Evolutionary conservation across 441 rosid species (phyloP).

Genomic region (Populus tomentosa): DNA sequence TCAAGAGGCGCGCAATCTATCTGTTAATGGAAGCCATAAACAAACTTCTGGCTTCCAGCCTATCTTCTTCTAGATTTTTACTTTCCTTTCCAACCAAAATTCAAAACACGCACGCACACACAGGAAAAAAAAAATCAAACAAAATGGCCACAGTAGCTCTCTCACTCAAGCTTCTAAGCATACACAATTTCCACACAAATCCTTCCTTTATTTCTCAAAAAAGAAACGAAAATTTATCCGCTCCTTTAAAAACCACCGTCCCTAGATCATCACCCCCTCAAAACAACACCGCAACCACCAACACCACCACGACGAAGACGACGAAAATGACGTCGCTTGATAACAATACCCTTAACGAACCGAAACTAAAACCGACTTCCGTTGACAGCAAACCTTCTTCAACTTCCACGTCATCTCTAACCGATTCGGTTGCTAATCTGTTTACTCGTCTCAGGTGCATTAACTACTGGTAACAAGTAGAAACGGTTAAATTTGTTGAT

Average conservation of each 20-base stretch:
- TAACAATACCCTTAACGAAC: not conserved
- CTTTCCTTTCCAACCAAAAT: not conserved
- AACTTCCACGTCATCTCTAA: slow-evolving; percentile 5
- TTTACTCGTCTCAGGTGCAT: slow-evolving; percentile 24
- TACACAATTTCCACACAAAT: slow-evolving; percentile 11
- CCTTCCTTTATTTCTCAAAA: slow-evolving; percentile 7
- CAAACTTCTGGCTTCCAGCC: not conserved
- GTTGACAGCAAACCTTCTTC: not conserved
- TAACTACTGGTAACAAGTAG: not conserved
- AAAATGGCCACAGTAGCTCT: not conserved
- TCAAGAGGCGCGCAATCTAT: not conserved
- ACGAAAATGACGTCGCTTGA: not conserved
- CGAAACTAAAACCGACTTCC: slow-evolving; percentile 21
- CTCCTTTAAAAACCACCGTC: slow-evolving; percentile 18
- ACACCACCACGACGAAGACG: slow-evolving; percentile 23
- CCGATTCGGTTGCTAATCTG: not conserved
- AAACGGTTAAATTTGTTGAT: not conserved
- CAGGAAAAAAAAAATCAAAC: not conserved
- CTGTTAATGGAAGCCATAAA: not conserved
- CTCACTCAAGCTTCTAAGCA: slow-evolving; percentile 13
- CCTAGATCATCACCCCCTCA: slow-evolving; percentile 28
- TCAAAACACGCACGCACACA: not conserved
- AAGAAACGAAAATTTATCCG: slow-evolving; percentile 6
- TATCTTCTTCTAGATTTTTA: not conserved
- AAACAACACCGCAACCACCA: slow-evolving; percentile 18